Evolutionary conservation across 352 stramenopile species (phyloP), one percentile per base, ranked within the genome.

Genomic region (Salisapilia sapeloensis): DNA sequence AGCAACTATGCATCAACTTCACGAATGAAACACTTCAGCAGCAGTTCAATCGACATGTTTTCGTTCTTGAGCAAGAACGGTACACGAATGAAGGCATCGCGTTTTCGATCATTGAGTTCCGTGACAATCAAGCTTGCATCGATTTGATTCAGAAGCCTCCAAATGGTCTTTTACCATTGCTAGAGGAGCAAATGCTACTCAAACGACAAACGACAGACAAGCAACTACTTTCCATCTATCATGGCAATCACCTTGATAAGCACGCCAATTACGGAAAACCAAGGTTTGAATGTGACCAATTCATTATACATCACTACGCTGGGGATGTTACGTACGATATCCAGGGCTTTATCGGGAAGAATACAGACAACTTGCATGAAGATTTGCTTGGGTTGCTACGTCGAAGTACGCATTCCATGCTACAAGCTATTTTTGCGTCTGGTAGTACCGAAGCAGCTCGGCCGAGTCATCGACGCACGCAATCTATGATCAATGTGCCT

Each of bases 1-100:
- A 94, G 48, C 80, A 94, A 33, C 45, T 94, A 4, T 90, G 78
- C 39, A 93, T 94, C 53, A 93, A 94, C 40, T 94, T 90, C 38
- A 85, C 75, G 16, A 94, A 94, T 49, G 79, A 94, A 49, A 90
- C 66, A 22, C 50, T 94, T 5, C 79, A 92, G 38, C 74, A 89
- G 39, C 77, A 87, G 33, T 93, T 93, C 46, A 94, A 92, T 47
- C 70, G 78, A 31, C 72, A 93, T 37, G 67, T 86, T 6, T 90
- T 90, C 30, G 69, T 85, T 24, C 40, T 86, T 1, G 74, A 90
- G 31, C 67, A 90, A 31, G 67, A 84, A 33, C 55, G 71, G 14
- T 90, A 90, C 29, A 71, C 71, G 3, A 45, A 42, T 9, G 74
- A 90, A 47, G 74, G 71, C 14, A 86, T 87, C 19, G 34, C 53